phyloP scores from a whole-genome alignment of 441 rosid species.

The Metrosideros polymorpha region DNA sequence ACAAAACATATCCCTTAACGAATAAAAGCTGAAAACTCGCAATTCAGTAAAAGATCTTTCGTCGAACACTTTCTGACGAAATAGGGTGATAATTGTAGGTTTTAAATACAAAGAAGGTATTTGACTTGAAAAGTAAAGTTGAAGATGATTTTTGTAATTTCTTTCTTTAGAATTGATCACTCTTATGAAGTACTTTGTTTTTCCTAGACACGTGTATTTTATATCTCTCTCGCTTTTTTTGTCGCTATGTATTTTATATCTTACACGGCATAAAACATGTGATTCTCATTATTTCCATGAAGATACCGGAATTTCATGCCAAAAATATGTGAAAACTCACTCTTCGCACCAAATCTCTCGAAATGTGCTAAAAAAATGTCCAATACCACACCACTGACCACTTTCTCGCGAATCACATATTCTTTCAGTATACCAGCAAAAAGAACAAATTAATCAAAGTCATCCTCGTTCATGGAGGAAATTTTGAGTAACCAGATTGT shows the following conservation, averaged over 20 bases:
- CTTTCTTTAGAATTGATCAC: too few relatives aligned
- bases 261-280: neutral
- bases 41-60: too few relatives aligned
- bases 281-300: neutral
- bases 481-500: neutral
- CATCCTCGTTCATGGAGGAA: neutral
- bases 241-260: neutral
- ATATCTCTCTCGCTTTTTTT: too few relatives aligned
- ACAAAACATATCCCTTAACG: too few relatives aligned
- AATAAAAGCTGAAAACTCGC: too few relatives aligned
- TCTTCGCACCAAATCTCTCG: neutral
- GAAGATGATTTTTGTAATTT: neutral
- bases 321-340: neutral
- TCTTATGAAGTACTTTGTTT: neutral
- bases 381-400: neutral
- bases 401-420: neutral
- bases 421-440: neutral
- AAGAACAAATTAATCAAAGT: neutral
- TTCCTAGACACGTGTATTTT: neutral
- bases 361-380: neutral
- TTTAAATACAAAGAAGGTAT: neutral
- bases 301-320: neutral
- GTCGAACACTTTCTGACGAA: too few relatives aligned
- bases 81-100: too few relatives aligned
- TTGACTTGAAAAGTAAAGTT: too few relatives aligned